A percentile compares a stretch with the other conserved stretches of the same genome.
Evolutionary conservation across 2,329 filamentous ascomycete genomes (phyloP).

Genomic region (Acarospora socialis): DNA sequence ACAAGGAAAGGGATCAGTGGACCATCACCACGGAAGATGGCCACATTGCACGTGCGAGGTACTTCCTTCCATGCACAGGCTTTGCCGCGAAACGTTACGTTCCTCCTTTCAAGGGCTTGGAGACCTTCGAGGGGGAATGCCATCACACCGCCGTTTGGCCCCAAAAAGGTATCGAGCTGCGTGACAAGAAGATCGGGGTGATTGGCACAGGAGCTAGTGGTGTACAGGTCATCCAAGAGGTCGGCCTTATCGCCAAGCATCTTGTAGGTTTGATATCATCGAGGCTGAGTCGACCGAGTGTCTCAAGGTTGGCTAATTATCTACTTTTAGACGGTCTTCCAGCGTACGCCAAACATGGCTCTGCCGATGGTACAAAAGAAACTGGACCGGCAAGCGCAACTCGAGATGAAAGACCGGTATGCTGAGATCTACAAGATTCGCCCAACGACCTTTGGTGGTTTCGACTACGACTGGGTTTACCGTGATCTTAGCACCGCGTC

Average conservation of each 20-base stretch:
- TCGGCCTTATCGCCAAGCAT: constrained; percentile 36
- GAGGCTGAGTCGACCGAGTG: no score
- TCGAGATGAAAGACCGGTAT: constrained; percentile 31
- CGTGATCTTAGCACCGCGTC: constrained; percentile 42
- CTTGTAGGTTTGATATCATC: constrained; percentile 35
- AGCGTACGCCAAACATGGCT: constrained; percentile 52
- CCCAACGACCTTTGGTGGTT: constrained; percentile 42
- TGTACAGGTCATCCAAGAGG: constrained; percentile 49
- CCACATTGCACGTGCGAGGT: constrained; percentile 22
- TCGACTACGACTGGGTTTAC: constrained; percentile 41
- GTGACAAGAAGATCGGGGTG: constrained; percentile 45
- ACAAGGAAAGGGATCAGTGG: constrained; percentile 28
- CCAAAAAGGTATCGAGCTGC: constrained; percentile 39
- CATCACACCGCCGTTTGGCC: constrained; percentile 51
- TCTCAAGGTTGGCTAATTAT: no score
- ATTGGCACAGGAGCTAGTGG: constrained; percentile 53
- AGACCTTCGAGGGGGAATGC: constrained; percentile 44
- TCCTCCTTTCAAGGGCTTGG: constrained; percentile 26
- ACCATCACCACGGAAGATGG: constrained; percentile 30
- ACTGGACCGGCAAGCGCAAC: constrained; percentile 38
- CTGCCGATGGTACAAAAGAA: constrained; percentile 43
- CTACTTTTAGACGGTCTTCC: constrained; percentile 38
- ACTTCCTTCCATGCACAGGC: constrained; percentile 33
- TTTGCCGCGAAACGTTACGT: constrained; percentile 32
- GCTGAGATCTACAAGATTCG: constrained; percentile 39